Conservation (phyloP, 345 rosid species). For the Abelmoschus esculentus region DNA sequence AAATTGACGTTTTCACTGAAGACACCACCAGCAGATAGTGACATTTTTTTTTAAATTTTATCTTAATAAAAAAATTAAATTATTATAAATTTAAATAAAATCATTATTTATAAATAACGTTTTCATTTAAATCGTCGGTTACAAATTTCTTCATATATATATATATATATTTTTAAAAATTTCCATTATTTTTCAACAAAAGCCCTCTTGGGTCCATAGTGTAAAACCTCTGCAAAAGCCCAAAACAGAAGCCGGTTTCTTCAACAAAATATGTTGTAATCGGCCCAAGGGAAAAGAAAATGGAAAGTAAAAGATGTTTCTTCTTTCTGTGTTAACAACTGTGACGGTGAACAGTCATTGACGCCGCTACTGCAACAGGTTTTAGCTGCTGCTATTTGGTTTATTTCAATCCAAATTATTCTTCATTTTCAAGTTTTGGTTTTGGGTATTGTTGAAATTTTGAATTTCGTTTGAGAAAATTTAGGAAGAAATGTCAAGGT, state of each 20-base stretch:
- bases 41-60: no score
- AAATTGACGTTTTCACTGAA: no score
- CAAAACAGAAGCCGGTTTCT: background rate
- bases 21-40: no score
- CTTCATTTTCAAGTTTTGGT: background rate
- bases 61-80: no score
- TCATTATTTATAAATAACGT: no score
- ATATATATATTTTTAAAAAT: no score
- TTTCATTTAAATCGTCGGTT: no score
- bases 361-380: background rate
- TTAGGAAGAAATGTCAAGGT: slow-evolving; percentile 50
- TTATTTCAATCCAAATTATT: background rate
- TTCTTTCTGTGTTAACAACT: background rate
- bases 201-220: background rate
- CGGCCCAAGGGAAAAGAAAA: background rate
- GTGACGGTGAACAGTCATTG: slow-evolving; percentile 6
- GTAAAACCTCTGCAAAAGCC: background rate
- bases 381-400: background rate
- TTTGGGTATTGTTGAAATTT: background rate
- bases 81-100: no score
- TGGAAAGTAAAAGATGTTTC: background rate
- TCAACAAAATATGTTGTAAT: background rate
- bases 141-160: no score
- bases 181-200: no score
- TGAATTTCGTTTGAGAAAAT: background rate